phyloP scores from a whole-genome alignment of 768 basidiomycete species.

The Hydnum rufescens region DNA sequence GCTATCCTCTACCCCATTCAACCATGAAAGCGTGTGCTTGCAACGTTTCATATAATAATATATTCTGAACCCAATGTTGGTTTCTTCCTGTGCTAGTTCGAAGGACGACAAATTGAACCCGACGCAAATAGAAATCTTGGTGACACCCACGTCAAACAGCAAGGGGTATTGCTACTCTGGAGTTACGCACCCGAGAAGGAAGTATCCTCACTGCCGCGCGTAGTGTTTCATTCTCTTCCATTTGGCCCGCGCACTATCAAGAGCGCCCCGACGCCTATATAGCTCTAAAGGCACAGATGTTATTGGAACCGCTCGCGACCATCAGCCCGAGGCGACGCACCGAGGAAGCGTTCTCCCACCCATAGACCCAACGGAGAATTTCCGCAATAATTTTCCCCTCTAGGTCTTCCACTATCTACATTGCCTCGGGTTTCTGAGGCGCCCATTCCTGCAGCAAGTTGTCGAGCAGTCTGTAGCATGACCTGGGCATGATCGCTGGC shows the following conservation, averaged over 20 bases:
- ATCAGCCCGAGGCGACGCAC: slow-evolving; percentile 19
- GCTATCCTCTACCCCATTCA: too few species aligned
- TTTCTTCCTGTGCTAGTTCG: too few species aligned
- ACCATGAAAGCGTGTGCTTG: too few species aligned
- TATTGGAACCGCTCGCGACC: neutral
- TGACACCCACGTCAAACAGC: too few species aligned
- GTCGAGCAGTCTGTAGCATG: slow-evolving; percentile 47
- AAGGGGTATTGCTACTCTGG: too few species aligned
- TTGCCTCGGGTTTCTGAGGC: slow-evolving; percentile 17
- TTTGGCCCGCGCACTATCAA: too few species aligned
- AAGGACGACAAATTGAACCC: too few species aligned
- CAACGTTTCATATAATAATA: too few species aligned
- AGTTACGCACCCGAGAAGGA: neutral
- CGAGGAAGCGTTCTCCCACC: slow-evolving; percentile 50
- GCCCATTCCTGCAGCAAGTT: slow-evolving; percentile 51
- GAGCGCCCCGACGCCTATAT: neutral
- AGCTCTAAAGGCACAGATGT: neutral
- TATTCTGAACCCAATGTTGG: too few species aligned
- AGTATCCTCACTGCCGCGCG: neutral
- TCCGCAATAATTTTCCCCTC: slow-evolving; percentile 19
- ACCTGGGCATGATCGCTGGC: slow-evolving; percentile 44
- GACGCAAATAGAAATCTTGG: too few species aligned
- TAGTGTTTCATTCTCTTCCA: neutral
- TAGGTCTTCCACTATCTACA: slow-evolving; percentile 14
- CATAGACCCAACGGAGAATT: slow-evolving; percentile 48